Evolutionary conservation across 1,139 yeast genomes (phyloP).

Genomic region (Candida gigantensis): DNA sequence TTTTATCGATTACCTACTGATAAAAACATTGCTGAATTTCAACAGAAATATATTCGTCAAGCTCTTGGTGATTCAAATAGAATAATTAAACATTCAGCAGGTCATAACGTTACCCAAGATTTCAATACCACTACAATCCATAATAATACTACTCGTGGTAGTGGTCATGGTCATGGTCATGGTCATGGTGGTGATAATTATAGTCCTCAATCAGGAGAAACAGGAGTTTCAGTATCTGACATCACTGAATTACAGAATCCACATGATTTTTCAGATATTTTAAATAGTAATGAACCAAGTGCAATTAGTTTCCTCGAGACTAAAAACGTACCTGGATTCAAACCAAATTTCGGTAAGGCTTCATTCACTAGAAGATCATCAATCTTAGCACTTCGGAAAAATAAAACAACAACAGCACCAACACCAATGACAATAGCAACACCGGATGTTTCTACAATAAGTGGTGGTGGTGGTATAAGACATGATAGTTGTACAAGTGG

Average conservation of each 20-base stretch:
- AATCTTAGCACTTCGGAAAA: slow-evolving; percentile 1
- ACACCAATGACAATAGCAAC: too few species aligned
- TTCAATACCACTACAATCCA: too few species aligned
- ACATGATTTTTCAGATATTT: slow-evolving; percentile 43
- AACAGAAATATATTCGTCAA: slow-evolving; percentile 23
- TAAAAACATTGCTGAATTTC: slow-evolving; percentile 29
- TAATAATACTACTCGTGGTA: slow-evolving; percentile 4
- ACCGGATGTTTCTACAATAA: too few species aligned
- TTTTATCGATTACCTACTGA: slow-evolving; percentile 46
- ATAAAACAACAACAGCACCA: not conserved
- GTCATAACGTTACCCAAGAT: too few species aligned
- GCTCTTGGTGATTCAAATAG: slow-evolving; percentile 12
- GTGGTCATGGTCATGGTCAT: not conserved
- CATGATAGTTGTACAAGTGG: too few species aligned
- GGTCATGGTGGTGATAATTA: slow-evolving; percentile 1
- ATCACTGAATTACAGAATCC: slow-evolving; percentile 2
- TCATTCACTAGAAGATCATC: slow-evolving; percentile 20
- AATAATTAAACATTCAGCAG: slow-evolving; percentile 4
- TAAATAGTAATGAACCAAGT: slow-evolving; percentile 31
- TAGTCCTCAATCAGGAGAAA: not conserved
- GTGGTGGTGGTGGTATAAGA: too few species aligned
- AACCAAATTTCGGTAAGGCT: slow-evolving; percentile 33
- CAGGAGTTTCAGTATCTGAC: too few species aligned
- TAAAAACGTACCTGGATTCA: slow-evolving; percentile 21
- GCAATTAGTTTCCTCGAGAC: slow-evolving; percentile 7